Evolutionary conservation across 306 rosid species (phyloP), one percentile per base, ranked within the genome.

Genomic region (Casuarina cunninghamiana): DNA sequence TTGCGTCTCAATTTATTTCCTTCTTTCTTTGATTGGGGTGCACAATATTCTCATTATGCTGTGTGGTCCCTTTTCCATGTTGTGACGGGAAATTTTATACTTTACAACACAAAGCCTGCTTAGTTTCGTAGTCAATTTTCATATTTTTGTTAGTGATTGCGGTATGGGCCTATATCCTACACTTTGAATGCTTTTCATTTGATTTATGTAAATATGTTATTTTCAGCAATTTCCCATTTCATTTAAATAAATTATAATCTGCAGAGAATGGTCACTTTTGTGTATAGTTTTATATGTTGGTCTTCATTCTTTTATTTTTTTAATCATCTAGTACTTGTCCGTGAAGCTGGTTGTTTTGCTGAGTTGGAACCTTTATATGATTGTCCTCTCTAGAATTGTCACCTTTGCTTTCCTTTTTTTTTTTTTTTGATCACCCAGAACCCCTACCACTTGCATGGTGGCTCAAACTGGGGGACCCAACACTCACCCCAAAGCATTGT

Each of bases 21-120:
- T 55, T 19, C 35, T 6, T 6, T 55, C 61, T 55, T 55, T 55
- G 61, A 55, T 55, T 55, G 19, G 61, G 61, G 19, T 55, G 17
- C 19, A 55, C 61, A 55, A 55, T 5, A 26, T 55, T 55, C 10
- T 55, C 61, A n/a, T 19, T 32, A 55, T 55, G 17, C 61, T 54
- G 17, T 54, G 35, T 54, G 61, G 61, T 54, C 61, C 35, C 61
- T 54, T 54, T 54, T n/a, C 61, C 61, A 54, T 54, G 61, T 54
- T n/a, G 5, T 0, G 19, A 6, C 61, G 2, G 32, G 17, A 54
- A 10, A 54, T 54, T 0, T 10, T 17, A 54, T 54, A 54, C 15
- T 54, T 0, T n/a, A 54, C 21, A 3, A 9, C 53, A 10, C 19
- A 54, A 54, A 54, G 61, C 21, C 61, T 54, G 21, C 15, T 54